Conservation (phyloP, 208 protist species). For the Acanthamoeba triangularis region DNA sequence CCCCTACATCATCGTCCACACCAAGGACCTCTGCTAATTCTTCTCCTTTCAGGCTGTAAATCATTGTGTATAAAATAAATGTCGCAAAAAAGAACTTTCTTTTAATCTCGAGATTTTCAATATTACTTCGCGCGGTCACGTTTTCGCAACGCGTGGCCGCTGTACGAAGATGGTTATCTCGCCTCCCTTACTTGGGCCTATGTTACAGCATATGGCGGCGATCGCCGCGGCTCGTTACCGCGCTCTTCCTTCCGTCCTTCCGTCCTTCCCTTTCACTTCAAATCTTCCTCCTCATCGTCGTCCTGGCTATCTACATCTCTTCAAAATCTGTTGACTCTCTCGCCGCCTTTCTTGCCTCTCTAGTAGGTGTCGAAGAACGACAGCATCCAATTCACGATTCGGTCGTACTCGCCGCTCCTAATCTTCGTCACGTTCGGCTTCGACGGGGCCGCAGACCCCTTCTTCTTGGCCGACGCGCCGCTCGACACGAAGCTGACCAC, state of each 20-base stretch:
- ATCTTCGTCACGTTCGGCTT: background rate
- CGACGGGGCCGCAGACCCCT: background rate
- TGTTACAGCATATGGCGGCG: background rate
- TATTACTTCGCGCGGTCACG: no score
- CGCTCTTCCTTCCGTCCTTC: background rate
- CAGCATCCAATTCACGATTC: constrained; percentile 42
- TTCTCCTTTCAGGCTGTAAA: background rate
- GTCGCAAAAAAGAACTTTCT: no score
- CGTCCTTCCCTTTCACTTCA: background rate
- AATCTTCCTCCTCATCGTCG: background rate
- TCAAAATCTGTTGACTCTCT: background rate
- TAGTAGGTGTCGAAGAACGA: constrained; percentile 32
- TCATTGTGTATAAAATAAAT: background rate
- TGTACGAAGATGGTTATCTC: background rate
- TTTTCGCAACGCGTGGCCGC: background rate
- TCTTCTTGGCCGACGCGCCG: background rate
- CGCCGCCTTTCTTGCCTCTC: no score
- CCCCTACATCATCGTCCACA: background rate
- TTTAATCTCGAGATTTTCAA: no score
- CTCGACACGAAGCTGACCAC: background rate
- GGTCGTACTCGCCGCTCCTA: constrained; percentile 6
- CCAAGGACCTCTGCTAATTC: background rate
- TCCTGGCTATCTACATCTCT: no score
- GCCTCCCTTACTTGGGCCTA: background rate
- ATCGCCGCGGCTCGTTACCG: background rate